A percentile compares a stretch with the other conserved stretches of the same genome.
Evolutionary conservation across 495 filamentous ascomycete genomes (phyloP).

Genomic region (Penicillium canescens): DNA sequence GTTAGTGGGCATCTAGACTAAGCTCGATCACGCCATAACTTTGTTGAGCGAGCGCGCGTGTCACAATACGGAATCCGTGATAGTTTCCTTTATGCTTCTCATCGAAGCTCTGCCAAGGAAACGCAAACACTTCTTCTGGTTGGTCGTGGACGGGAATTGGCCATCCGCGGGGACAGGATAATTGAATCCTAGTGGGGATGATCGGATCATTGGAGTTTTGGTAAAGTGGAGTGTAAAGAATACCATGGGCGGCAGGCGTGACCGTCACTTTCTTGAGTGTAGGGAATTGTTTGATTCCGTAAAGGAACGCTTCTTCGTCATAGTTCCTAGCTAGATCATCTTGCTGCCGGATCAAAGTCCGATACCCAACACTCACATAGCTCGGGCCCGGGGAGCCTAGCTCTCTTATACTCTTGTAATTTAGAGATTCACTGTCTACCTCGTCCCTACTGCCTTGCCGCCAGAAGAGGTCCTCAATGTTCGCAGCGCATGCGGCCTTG

Average conservation of each 20-base stretch:
- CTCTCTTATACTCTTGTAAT: constrained; percentile 1
- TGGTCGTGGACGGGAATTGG: constrained; percentile 2
- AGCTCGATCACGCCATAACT: constrained; percentile 11
- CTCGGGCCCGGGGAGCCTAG: not conserved
- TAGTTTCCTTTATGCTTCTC: constrained; percentile 10
- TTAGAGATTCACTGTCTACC: constrained; percentile 1
- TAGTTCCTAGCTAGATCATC: constrained; percentile 1
- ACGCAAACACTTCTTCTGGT: not conserved
- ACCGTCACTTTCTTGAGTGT: constrained; percentile 19
- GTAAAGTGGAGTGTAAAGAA: constrained; percentile 20
- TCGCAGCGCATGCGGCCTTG: constrained; percentile 7
- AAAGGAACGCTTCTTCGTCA: constrained; percentile 13
- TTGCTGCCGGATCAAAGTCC: constrained; percentile 6
- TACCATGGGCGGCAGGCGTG: constrained; percentile 22
- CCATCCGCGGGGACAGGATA: constrained; percentile 24
- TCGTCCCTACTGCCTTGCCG: not conserved
- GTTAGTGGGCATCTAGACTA: constrained; percentile 7
- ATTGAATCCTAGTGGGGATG: constrained; percentile 20
- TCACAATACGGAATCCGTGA: constrained; percentile 10
- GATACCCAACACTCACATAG: constrained; percentile 6
- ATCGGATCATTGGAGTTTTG: constrained; percentile 25
- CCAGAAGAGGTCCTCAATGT: not conserved
- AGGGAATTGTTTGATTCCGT: constrained; percentile 20
- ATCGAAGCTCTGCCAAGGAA: constrained; percentile 4
- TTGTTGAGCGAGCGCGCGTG: constrained; percentile 5